Conservation (phyloP, 2,329 filamentous ascomycete genomes). For the Decorospora gaudefroyi region DNA sequence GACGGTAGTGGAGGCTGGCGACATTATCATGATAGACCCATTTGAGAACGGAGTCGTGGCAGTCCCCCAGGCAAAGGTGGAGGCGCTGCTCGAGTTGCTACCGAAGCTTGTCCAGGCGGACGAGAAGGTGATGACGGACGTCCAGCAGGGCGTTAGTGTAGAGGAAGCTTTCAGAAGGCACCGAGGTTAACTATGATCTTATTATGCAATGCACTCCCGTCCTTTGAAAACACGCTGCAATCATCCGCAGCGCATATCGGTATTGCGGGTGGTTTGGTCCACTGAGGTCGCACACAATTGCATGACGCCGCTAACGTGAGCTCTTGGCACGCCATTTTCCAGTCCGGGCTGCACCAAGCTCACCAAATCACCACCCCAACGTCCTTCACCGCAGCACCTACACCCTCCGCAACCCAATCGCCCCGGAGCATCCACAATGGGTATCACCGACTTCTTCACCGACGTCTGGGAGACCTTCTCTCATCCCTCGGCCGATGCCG, state of each 20-base stretch:
- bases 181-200: conserved; percentile 25
- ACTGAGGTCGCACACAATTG: conserved; percentile 27
- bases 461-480: conserved; percentile 68
- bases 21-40: conserved; percentile 71
- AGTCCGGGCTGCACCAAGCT: conserved; percentile 31
- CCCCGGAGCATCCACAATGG: conserved; percentile 55
- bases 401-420: conserved; percentile 34
- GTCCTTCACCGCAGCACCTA: conserved; percentile 13
- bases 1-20: conserved; percentile 53
- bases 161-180: conserved; percentile 69
- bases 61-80: conserved; percentile 65
- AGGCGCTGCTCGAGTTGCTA: conserved; percentile 62
- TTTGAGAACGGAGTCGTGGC: conserved; percentile 68
- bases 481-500: conserved; percentile 52
- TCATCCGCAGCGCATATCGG: not conserved
- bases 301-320: conserved; percentile 29
- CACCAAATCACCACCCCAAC: conserved; percentile 22
- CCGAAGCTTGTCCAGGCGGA: conserved; percentile 54
- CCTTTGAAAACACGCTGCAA: not conserved
- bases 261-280: conserved; percentile 6
- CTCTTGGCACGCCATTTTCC: conserved; percentile 30
- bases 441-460: conserved; percentile 66
- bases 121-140: conserved; percentile 58
- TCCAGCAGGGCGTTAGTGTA: conserved; percentile 65
- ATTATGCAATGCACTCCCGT: not conserved